Evolutionary conservation across 2,329 filamentous ascomycete genomes (phyloP), one percentile per base, ranked within the genome.

Genomic region (Neopestalotiopsis rosae): DNA sequence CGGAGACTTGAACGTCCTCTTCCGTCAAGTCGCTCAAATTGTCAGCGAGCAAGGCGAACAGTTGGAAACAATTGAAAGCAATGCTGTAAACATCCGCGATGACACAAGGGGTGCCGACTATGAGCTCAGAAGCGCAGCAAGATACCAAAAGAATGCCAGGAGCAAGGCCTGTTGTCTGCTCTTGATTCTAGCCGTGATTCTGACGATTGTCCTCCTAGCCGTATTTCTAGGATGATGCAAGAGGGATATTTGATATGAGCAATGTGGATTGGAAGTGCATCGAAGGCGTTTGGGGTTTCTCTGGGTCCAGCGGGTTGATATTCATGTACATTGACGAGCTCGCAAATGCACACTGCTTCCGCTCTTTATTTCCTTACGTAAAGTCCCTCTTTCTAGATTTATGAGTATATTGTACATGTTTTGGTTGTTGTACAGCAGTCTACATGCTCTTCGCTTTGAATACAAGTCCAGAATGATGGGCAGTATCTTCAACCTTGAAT

Each of bases 1-100:
- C 6, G 93, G 93, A 67, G 96, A 99, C 77, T 85, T 99, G 71
- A 99, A 99, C 76, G 96, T 98, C 77, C 87, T 99, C 58, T 99
- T 99, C 86, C 89, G 95, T 71, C 95, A 99, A 83, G 94, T 99
- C n/a, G 96, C 95, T 61, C 94, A 97, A 80, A 98, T 99, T 80
- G 95, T 99, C 65, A 90, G 90, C 70, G 95, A 98, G 82, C 96
- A 99, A 82, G 96, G 96, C 65, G 93, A 94, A 74, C 90, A 93
- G 81, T 85, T 99, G 38, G 92, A 95, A 77, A 93, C 93, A 20
- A 97, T 99, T 75, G 91, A 90, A 71, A 91, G 94, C 74, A 98
- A 98, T 75, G 94, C 98, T 6, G 90, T 96, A 79, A 91, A 91
- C 71, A 93, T 95, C 61, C 88, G 92, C 70, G 90, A 92, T 69